Evolutionary conservation across 2,329 filamentous ascomycete species (phyloP).

Genomic region (Colletotrichum zoysiae): DNA sequence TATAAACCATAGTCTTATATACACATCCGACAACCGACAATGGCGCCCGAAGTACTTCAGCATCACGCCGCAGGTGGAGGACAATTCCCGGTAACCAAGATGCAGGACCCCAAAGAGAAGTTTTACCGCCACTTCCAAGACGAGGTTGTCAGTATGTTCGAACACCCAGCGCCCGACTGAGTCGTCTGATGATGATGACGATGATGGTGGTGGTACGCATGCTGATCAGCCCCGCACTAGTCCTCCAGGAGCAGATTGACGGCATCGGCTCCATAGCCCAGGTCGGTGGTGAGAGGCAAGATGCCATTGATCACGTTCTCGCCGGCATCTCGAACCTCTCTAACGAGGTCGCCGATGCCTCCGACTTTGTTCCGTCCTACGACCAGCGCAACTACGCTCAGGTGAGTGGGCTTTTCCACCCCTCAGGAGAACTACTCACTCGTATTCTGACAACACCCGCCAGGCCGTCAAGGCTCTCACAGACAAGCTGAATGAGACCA

Average conservation of each 20-base stretch:
- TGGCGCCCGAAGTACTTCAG: slow-evolving; percentile 43
- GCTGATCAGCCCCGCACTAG: slow-evolving; percentile 57
- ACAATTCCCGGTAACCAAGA: slow-evolving; percentile 46
- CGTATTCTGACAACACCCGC: slow-evolving; percentile 14
- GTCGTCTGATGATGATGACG: not conserved
- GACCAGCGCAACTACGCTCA: slow-evolving; percentile 89
- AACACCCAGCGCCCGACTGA: not conserved
- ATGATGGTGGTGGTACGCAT: not conserved
- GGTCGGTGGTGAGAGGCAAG: slow-evolving; percentile 79
- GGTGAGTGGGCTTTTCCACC: slow-evolving; percentile 66
- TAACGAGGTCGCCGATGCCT: slow-evolving; percentile 86
- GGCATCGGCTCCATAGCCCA: slow-evolving; percentile 62
- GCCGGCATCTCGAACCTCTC: slow-evolving; percentile 84
- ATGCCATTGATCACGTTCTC: slow-evolving; percentile 84
- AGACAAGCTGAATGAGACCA: slow-evolving; percentile 80
- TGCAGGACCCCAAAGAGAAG: slow-evolving; percentile 74
- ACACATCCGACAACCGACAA: slow-evolving; percentile 9
- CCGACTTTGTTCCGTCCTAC: slow-evolving; percentile 85
- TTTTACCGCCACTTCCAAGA: slow-evolving; percentile 89
- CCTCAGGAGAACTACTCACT: not conserved
- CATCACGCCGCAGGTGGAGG: slow-evolving; percentile 32
- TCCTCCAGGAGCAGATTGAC: slow-evolving; percentile 65
- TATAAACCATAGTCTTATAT: slow-evolving; percentile 7
- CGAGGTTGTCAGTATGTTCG: slow-evolving; percentile 74
- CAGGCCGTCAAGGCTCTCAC: slow-evolving; percentile 84